Evolutionary conservation across 1,284 basidiomycete species (phyloP), one percentile per base, ranked within the genome.

Genomic region (Porphyrellus sp.): DNA sequence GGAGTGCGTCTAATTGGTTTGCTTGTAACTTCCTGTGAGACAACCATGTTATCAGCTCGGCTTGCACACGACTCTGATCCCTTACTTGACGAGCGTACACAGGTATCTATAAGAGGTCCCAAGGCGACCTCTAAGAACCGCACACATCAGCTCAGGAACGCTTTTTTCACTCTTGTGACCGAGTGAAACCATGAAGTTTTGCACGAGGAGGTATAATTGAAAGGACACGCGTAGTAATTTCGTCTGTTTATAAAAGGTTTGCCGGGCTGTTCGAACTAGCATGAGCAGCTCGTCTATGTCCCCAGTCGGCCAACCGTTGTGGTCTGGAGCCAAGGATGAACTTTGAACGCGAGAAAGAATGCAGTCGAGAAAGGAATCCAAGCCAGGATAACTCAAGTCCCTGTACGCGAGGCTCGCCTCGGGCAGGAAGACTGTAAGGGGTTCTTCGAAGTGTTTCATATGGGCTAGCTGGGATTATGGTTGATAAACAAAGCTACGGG

Each of bases 391-490:
- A 34, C 45, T 31, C n/a, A 75, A 15, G 59, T 51, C 40, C 51
- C 43, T 65, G 54, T 51, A 55, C 55, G 46, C 45, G 53, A 52
- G 40, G 53, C 34, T 43, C 38, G 45, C 49, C 7, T 59, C 53
- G 5, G 37, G 0, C 8, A 68, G 52, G 28, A 88, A 71, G 13
- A 76, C 47, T 2, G 78, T 75, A 8, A 87, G 66, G 0, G 83
- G 80, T 25, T 85, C 79, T 21, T 77, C 72, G 56, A 86, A 88
- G 63, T 90, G 87, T 53, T 85, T 85, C 63, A 89, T 68, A 59
- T 85, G 72, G 0, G 75, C 72, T 5, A 89, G 69, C 85, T 89
- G 54, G 8, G 15, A 30, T 31, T 20, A 9, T n/a, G 23, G 7
- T 20, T 57, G 18, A 64, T 49, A 46, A 35, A 37, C 9, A 42